Conservation (phyloP, 2,329 filamentous ascomycete species). For the Cercospora sesami region DNA sequence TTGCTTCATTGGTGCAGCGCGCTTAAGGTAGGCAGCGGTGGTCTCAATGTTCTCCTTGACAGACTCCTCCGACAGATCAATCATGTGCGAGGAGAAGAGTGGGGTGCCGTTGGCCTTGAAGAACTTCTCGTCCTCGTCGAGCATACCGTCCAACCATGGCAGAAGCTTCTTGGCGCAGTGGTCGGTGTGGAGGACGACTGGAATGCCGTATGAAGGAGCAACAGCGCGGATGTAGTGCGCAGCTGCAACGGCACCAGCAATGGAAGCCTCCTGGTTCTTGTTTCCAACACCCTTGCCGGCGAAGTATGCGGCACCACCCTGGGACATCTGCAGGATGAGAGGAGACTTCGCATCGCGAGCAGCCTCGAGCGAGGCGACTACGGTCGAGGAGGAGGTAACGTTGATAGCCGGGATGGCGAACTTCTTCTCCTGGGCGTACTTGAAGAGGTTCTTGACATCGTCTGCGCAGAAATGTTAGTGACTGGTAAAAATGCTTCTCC, state of each 20-base stretch:
- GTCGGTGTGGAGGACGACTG: constrained; percentile 93
- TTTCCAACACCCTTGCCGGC: constrained; percentile 71
- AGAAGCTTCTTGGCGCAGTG: constrained; percentile 99
- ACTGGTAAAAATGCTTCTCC: not conserved
- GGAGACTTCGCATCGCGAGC: constrained; percentile 88
- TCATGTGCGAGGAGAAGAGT: constrained; percentile 97
- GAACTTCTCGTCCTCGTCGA: constrained; percentile 90
- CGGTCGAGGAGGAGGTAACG: constrained; percentile 88
- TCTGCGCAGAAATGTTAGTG: constrained; percentile 19
- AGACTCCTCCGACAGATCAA: constrained; percentile 89
- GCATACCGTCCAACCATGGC: constrained; percentile 94
- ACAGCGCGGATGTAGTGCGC: constrained; percentile 92
- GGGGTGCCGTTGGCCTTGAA: constrained; percentile 93
- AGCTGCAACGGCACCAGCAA: constrained; percentile 81
- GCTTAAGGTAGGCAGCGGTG: constrained; percentile 90
- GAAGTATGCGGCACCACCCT: constrained; percentile 77
- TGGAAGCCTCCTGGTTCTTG: constrained; percentile 79
- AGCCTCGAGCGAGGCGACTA: constrained; percentile 86
- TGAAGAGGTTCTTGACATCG: constrained; percentile 63
- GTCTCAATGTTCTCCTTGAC: constrained; percentile 90
- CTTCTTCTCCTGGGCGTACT: constrained; percentile 82
- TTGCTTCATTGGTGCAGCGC: constrained; percentile 94
- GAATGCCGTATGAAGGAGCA: constrained; percentile 82
- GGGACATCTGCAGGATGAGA: constrained; percentile 88
- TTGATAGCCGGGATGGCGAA: constrained; percentile 77